Evolutionary conservation across 352 stramenopile genomes (phyloP), one percentile per base, ranked within the genome.

Genomic region (Lagenidium sp.): DNA sequence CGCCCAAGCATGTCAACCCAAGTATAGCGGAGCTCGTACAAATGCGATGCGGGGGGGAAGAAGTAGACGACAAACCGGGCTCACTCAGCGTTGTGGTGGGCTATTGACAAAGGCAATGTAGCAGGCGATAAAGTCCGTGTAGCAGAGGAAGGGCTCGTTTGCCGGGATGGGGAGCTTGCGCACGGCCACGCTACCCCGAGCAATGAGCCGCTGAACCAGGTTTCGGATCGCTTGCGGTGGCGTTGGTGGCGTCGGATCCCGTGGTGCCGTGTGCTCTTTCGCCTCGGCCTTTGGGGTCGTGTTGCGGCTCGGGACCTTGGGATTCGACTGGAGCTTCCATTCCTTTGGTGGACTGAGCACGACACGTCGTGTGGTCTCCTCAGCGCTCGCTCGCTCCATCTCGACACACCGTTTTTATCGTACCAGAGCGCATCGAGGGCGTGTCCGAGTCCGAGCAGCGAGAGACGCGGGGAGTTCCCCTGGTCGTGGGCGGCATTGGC

Each of bases 41-140:
- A n/a, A n/a, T n/a, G n/a, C n/a, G n/a, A n/a, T n/a, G n/a, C n/a
- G n/a, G n/a, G n/a, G n/a, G n/a, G n/a, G n/a, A n/a, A n/a, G n/a
- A n/a, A n/a, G n/a, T n/a, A n/a, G n/a, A n/a, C n/a, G n/a, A n/a
- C n/a, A n/a, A n/a, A n/a, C n/a, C n/a, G n/a, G n/a, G n/a, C n/a
- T n/a, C n/a, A n/a, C n/a, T n/a, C n/a, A n/a, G n/a, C n/a, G n/a
- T n/a, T n/a, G n/a, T n/a, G n/a, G n/a, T n/a, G n/a, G n/a, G n/a
- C n/a, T n/a, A n/a, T n/a, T n/a, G n/a, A n/a, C n/a, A 26, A 68
- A 70, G 1, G 71, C 75, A 0, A 84, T 65, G 38, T 70, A 82
- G 47, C 54, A 70, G 0, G 71, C 60, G 6, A 87, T 57, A 20
- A 87, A 87, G 30, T 87, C 75, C 0, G 71, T 87, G 35, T 85